These are phyloP conservation scores for Teratosphaeria epicoccoides DNA, from an alignment of 2,329 filamentous ascomycete species.

Conservation along the genomic window DNA sequence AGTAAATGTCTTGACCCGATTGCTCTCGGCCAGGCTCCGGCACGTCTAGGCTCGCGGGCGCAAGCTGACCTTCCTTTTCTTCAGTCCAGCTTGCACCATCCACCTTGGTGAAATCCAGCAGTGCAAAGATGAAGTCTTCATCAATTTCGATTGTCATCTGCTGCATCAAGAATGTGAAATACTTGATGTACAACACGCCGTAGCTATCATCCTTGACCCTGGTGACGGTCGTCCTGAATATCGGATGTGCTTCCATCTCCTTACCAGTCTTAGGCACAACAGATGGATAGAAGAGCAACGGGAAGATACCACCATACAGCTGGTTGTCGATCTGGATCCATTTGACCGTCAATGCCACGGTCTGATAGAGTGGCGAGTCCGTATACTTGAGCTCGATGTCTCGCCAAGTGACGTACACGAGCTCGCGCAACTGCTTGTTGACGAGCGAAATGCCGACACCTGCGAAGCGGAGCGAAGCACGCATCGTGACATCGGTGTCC, in stretches of 20 bases:
- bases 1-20: constrained; percentile 89
- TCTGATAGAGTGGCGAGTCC: constrained; percentile 90
- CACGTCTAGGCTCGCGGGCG: constrained; percentile 80
- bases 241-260: constrained; percentile 92
- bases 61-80: constrained; percentile 72
- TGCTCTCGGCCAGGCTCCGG: constrained; percentile 82
- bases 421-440: constrained; percentile 81
- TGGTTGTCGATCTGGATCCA: constrained; percentile 99
- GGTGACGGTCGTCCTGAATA: constrained; percentile 82
- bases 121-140: constrained; percentile 93
- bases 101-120: constrained; percentile 89
- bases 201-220: constrained; percentile 97
- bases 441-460: constrained; percentile 89
- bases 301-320: constrained; percentile 95
- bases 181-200: constrained; percentile 96
- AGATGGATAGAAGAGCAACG: constrained; percentile 91
- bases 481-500: constrained; percentile 79
- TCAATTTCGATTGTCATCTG: constrained; percentile 98
- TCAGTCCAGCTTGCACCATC: constrained; percentile 82
- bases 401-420: constrained; percentile 86
- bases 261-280: constrained; percentile 95
- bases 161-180: constrained; percentile 83
- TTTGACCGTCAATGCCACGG: constrained; percentile 79
- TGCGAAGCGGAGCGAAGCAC: constrained; percentile 75
- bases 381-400: constrained; percentile 85